These are phyloP conservation scores for Cladosporium colombiae DNA, from an alignment of 2,329 filamentous ascomycete genomes.

Conservation along the genomic window DNA sequence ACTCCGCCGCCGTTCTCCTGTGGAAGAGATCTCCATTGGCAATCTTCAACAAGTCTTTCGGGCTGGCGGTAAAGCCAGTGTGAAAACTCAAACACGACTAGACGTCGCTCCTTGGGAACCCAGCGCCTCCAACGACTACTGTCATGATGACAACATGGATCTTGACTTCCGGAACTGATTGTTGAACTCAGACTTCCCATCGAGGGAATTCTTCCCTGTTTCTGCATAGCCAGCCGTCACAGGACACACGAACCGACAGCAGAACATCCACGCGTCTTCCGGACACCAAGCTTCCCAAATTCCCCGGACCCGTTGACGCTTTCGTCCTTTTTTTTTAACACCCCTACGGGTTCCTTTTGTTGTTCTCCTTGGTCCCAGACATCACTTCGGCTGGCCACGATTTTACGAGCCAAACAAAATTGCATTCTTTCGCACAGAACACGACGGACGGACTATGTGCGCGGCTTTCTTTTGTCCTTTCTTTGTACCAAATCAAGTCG, in stretches of 20 bases:
- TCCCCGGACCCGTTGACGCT: not conserved
- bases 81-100: not conserved
- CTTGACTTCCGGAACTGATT: not conserved
- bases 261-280: not conserved
- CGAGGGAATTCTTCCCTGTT: no score
- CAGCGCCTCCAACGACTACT: not conserved
- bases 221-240: not conserved
- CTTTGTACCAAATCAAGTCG: not conserved
- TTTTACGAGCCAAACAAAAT: not conserved
- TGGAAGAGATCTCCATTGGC: not conserved
- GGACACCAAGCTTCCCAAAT: not conserved
- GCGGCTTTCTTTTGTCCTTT: not conserved
- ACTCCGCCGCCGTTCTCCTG: not conserved
- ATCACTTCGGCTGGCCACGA: not conserved
- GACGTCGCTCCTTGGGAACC: no score
- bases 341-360: no score
- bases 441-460: not conserved
- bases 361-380: not conserved
- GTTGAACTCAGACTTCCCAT: not conserved
- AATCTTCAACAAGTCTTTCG: not conserved
- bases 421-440: not conserved
- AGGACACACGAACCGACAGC: not conserved
- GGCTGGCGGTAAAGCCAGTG: not conserved
- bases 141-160: not conserved
- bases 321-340: no score